phyloP scores from a whole-genome alignment of 2,329 filamentous ascomycete genomes.

The Fusarium heterosporum region DNA sequence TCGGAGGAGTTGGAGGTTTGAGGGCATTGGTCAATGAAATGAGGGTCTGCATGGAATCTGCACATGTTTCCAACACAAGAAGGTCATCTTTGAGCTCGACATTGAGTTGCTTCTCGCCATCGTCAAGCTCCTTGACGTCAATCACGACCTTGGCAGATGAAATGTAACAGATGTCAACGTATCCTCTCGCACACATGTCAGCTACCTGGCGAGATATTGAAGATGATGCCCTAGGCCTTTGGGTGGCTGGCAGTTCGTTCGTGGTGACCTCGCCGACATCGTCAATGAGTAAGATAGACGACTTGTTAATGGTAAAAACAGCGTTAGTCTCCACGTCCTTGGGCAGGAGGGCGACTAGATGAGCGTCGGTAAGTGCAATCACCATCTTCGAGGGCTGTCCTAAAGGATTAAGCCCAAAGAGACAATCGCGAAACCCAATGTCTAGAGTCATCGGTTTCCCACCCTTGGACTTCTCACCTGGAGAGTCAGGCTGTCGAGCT shows the following conservation, averaged over 20 bases:
- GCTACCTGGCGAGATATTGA: slow-evolving; percentile 63
- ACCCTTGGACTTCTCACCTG: slow-evolving; percentile 46
- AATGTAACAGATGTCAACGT: slow-evolving; percentile 86
- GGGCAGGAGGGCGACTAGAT: slow-evolving; percentile 74
- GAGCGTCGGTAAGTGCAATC: slow-evolving; percentile 82
- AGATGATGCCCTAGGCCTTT: slow-evolving; percentile 49
- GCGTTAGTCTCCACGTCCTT: slow-evolving; percentile 73
- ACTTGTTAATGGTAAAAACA: slow-evolving; percentile 78
- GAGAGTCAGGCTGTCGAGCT: slow-evolving; percentile 43
- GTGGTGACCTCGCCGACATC: slow-evolving; percentile 62
- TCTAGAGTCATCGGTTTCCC: slow-evolving; percentile 75
- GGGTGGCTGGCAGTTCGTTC: slow-evolving; percentile 20
- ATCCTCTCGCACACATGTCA: slow-evolving; percentile 75
- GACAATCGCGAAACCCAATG: slow-evolving; percentile 82
- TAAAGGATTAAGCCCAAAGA: slow-evolving; percentile 86
- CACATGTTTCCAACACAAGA: slow-evolving; percentile 92
- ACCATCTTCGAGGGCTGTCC: slow-evolving; percentile 80
- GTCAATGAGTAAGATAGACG: slow-evolving; percentile 85
- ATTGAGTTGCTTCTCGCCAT: slow-evolving; percentile 75
- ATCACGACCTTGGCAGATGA: slow-evolving; percentile 81
- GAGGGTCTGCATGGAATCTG: slow-evolving; percentile 95
- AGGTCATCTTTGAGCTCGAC: slow-evolving; percentile 88
- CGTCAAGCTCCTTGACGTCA: slow-evolving; percentile 64
- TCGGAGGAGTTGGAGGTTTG: slow-evolving; percentile 84
- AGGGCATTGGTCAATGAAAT: slow-evolving; percentile 83